Conservation (phyloP, 2,329 filamentous ascomycete species). For the Exophiala sideris region DNA sequence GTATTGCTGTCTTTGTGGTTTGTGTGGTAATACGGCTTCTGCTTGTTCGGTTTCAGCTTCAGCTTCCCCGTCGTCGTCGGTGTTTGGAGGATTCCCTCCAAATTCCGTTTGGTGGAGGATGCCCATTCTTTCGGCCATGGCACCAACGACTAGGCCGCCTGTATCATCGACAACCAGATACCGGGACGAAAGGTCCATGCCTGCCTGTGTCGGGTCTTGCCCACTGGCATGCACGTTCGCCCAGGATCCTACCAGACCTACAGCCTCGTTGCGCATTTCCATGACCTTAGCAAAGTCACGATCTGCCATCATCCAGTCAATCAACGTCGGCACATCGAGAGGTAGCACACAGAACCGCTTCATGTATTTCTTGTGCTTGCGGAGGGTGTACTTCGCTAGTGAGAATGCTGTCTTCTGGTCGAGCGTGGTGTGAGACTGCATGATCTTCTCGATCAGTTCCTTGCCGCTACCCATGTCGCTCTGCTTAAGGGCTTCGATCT, state of each 20-base stretch:
- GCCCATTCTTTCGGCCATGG: conserved; percentile 85
- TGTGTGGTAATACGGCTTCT: conserved; percentile 27
- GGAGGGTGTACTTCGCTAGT: conserved; percentile 88
- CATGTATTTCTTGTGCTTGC: conserved; percentile 92
- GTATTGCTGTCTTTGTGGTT: conserved; percentile 29
- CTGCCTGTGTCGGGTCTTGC: conserved; percentile 29
- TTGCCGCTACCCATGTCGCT: conserved; percentile 75
- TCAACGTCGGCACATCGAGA: conserved; percentile 72
- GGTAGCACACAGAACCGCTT: conserved; percentile 81
- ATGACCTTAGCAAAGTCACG: conserved; percentile 77
- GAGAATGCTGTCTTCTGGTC: conserved; percentile 95
- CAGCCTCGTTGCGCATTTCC: conserved; percentile 79
- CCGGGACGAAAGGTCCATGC: conserved; percentile 37
- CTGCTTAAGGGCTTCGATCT: conserved; percentile 69
- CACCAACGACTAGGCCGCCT: conserved; percentile 74
- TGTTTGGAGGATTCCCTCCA: conserved; percentile 10
- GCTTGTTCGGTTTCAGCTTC: conserved; percentile 10
- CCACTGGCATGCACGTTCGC: conserved; percentile 73
- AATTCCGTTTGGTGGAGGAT: conserved; percentile 58
- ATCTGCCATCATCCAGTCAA: conserved; percentile 73
- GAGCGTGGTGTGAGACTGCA: conserved; percentile 82
- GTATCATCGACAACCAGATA: conserved; percentile 88
- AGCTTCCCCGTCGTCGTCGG: conserved; percentile 12
- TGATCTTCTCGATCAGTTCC: conserved; percentile 87
- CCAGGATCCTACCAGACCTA: conserved; percentile 82